Evolutionary conservation across 495 filamentous ascomycete genomes (phyloP).

Genomic region (Penicillium bovifimosum): DNA sequence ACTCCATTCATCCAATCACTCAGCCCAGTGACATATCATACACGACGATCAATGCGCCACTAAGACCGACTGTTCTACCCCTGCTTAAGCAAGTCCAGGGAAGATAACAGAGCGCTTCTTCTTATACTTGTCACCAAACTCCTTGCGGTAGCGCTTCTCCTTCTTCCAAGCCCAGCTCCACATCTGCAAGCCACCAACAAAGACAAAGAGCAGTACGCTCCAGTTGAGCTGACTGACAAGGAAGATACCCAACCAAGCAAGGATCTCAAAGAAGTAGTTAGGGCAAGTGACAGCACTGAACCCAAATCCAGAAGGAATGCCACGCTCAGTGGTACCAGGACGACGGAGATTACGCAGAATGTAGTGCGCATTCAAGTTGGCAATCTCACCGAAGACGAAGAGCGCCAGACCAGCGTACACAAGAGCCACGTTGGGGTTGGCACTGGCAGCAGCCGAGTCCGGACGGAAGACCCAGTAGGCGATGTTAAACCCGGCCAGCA

Average conservation of each 20-base stretch:
- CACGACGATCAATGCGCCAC: background rate
- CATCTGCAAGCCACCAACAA: constrained; percentile 69
- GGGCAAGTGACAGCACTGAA: constrained; percentile 87
- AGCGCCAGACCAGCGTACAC: constrained; percentile 61
- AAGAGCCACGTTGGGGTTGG: constrained; percentile 39
- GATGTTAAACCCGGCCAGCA: constrained; percentile 73
- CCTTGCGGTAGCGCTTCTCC: constrained; percentile 80
- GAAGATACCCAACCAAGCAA: constrained; percentile 76
- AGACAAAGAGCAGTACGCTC: constrained; percentile 66
- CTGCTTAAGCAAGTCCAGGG: constrained; percentile 56
- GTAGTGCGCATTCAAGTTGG: constrained; percentile 74
- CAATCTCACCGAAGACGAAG: constrained; percentile 69
- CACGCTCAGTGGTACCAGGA: constrained; percentile 74
- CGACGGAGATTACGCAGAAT: constrained; percentile 68
- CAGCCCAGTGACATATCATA: background rate
- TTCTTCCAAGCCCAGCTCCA: constrained; percentile 83
- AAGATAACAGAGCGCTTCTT: constrained; percentile 78
- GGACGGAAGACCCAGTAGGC: constrained; percentile 83
- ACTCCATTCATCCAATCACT: background rate
- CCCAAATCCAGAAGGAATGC: constrained; percentile 82
- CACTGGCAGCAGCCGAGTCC: constrained; percentile 49
- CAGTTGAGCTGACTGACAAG: constrained; percentile 70
- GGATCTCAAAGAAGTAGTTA: constrained; percentile 91
- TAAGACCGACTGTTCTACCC: background rate
- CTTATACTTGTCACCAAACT: constrained; percentile 87